Conservation (phyloP, 495 filamentous ascomycete genomes). For the Acidomyces sp. region DNA sequence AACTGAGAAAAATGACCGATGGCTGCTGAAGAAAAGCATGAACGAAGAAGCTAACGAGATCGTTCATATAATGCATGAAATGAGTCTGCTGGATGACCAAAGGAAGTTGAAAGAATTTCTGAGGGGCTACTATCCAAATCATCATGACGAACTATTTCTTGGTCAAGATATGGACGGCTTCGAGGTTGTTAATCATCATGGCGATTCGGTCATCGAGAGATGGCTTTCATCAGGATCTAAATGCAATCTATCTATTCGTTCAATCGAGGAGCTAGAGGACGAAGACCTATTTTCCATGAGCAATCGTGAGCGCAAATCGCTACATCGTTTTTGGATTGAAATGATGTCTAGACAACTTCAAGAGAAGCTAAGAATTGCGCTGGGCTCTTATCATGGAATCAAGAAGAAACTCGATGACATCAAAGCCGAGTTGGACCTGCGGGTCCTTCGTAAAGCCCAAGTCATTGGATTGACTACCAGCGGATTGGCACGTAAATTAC, state of each 20-base stretch:
- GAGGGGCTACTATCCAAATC: conserved; percentile 3
- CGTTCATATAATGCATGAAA: conserved; percentile 25
- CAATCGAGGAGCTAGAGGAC: conserved; percentile 8
- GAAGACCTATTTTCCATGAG: conserved; percentile 16
- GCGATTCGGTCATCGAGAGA: neutral
- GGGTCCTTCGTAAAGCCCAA: conserved; percentile 40
- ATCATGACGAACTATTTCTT: conserved; percentile 14
- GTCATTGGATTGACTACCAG: conserved; percentile 69
- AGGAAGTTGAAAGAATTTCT: conserved; percentile 16
- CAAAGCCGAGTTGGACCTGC: conserved; percentile 37
- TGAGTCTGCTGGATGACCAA: conserved; percentile 11
- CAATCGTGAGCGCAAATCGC: conserved; percentile 16
- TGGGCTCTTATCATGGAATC: conserved; percentile 24
- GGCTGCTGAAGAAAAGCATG: conserved; percentile 19
- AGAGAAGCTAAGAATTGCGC: conserved; percentile 24
- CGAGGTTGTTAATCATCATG: conserved; percentile 3
- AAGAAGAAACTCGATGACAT: conserved; percentile 30
- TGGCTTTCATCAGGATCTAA: conserved; percentile 2
- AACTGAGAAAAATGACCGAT: conserved; percentile 29
- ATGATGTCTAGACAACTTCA: conserved; percentile 30
- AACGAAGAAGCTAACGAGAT: conserved; percentile 22
- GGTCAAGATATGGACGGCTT: conserved; percentile 25
- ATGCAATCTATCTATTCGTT: conserved; percentile 2
- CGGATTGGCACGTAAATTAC: conserved; percentile 53
- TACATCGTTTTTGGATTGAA: conserved; percentile 34